Percentiles rank a stretch among this genome's conserved stretches.
Conservation (phyloP, 441 rosid species). For the Gossypium schwendimanii region DNA sequence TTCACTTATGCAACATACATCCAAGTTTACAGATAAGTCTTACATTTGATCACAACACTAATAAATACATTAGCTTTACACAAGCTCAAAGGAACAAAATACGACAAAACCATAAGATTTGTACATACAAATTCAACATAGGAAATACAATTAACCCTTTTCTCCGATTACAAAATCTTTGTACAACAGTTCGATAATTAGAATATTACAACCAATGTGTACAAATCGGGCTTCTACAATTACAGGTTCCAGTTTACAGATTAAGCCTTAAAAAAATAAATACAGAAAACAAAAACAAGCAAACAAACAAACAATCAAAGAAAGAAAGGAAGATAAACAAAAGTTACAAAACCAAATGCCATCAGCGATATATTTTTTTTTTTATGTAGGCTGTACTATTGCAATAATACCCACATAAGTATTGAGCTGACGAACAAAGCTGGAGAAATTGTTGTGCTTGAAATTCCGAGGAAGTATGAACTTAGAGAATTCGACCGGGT, state of each 20-base stretch:
- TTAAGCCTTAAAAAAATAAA: neutral
- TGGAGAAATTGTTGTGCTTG: slow-evolving; percentile 73
- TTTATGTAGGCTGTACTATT: slow-evolving; percentile 21
- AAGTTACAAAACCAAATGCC: neutral
- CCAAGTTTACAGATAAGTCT: neutral
- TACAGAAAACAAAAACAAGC: neutral
- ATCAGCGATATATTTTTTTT: neutral
- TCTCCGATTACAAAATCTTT: neutral
- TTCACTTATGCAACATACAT: slow-evolving; percentile 1
- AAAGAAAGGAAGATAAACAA: neutral
- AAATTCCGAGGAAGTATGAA: slow-evolving; percentile 50
- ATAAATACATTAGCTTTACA: neutral
- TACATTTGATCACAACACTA: neutral
- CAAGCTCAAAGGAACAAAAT: neutral
- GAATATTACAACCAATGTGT: neutral
- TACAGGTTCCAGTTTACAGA: neutral
- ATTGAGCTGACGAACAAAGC: slow-evolving; percentile 74
- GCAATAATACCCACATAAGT: slow-evolving; percentile 63
- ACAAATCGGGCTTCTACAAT: neutral
- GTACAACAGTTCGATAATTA: slow-evolving; percentile 3
- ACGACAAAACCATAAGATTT: neutral
- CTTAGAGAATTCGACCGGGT: slow-evolving; percentile 55
- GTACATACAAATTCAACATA: neutral
- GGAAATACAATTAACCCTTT: neutral
- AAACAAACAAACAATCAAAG: slow-evolving; percentile 1